Percentiles rank a stretch among this genome's conserved stretches.
Conservation (phyloP, 805 yeast genomes). For the Yamadazyma philogaea region DNA sequence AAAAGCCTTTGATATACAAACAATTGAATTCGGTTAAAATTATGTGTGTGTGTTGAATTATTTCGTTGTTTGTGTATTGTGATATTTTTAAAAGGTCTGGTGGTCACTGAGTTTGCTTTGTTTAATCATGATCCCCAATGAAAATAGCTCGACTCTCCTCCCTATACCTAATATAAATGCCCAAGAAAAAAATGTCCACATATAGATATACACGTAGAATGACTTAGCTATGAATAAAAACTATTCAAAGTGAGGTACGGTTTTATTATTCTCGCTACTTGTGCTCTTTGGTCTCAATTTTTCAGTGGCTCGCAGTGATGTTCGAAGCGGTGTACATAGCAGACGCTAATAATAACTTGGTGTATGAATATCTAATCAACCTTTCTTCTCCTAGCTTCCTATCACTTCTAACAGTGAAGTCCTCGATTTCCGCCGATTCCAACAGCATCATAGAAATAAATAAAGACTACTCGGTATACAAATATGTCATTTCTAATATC, state of each 20-base stretch:
- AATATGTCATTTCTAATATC: conserved; percentile 21
- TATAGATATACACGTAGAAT: too few relatives aligned
- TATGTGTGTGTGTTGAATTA: conserved; percentile 12
- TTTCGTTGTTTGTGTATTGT: background rate
- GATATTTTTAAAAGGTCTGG: background rate
- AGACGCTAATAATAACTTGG: conserved; percentile 30
- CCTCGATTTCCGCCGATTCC: conserved; percentile 2
- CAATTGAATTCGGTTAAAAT: conserved; percentile 4
- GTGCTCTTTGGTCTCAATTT: background rate
- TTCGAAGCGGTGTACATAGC: conserved; percentile 44
- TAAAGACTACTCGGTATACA: conserved; percentile 27
- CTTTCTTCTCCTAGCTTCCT: conserved; percentile 32
- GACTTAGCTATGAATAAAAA: too few relatives aligned
- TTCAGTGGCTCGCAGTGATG: conserved; percentile 21
- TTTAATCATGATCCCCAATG: conserved; percentile 11
- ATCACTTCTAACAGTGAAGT: conserved; percentile 19
- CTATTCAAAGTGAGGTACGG: too few relatives aligned
- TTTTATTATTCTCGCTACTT: background rate
- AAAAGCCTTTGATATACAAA: background rate
- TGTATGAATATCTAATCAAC: conserved; percentile 34
- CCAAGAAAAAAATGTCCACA: conserved; percentile 1
- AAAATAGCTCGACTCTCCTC: conserved; percentile 13
- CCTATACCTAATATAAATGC: conserved; percentile 11
- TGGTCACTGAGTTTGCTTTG: background rate
- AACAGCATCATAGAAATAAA: conserved; percentile 29